Evolutionary conservation across 495 filamentous ascomycete genomes (phyloP), one percentile per base, ranked within the genome.

Genomic region (Penicillium longicatenatum): DNA sequence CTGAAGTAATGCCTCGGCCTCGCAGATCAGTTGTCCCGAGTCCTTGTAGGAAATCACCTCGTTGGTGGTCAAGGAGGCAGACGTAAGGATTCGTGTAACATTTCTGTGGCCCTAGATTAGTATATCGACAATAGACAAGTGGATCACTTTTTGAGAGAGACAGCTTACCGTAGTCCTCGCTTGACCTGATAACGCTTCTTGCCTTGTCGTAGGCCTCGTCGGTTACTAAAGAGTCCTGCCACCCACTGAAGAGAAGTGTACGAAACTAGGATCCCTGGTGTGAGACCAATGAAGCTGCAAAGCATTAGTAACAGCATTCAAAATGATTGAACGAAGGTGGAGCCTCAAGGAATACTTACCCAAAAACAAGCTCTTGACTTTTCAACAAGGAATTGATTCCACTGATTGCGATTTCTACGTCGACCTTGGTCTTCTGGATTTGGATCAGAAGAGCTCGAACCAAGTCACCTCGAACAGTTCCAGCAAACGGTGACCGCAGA

Each of bases 371-470:
- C 67, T 98, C 93, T 66, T 98, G 94, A 62, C 91, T 96, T 75
- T 93, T 97, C 12, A 98, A 77, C 20, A 98, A 79, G 24, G 91
- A 76, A 72, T 98, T 92, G 53, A 98, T 98, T 14, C 94, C 94
- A 54, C 89, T 89, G 69, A 98, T 89, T 16, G 94, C 94, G 54
- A 98, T 86, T 71, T 98, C 94, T 9, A 98, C 88, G 63, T 98
- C 94, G 26, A 98, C 94, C 76, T 98, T 98, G 1, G 94, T 98
- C 79, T 98, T 98, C 68, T 98, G 94, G 45, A 98, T 85, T 68
- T 98, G 94, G 45, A 98, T 97, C 30, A 98, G 80, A 49, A 98
- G 82, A 21, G 94, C 89, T 49, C 94, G 85, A 46, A 97, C 77
- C n/a, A 98, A 75, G 67, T 97, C 92, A 19, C 94, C 94, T 43